Evolutionary conservation across 2,329 filamentous ascomycete genomes (phyloP).

Genomic region (Aciculosporium take): DNA sequence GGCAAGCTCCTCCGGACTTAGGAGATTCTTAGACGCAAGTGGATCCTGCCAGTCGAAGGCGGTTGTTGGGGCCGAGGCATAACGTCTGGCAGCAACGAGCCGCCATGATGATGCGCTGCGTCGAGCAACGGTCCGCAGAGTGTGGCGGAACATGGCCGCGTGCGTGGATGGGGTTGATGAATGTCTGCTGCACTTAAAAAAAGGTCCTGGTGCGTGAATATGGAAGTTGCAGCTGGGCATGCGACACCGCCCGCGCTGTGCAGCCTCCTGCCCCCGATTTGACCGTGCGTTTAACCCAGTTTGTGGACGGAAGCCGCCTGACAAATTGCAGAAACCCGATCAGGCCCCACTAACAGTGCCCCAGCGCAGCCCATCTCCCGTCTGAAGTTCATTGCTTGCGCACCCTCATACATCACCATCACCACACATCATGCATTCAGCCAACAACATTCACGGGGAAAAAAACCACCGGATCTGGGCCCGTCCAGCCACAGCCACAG

Average conservation of each 20-base stretch:
- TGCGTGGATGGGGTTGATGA: not conserved
- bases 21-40: conserved; percentile 55
- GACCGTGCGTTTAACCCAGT: no score
- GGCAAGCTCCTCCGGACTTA: conserved; percentile 81
- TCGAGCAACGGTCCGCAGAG: conserved; percentile 16
- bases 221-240: no score
- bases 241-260: no score
- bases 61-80: conserved; percentile 20
- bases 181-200: not conserved
- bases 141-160: conserved; percentile 17
- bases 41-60: conserved; percentile 88
- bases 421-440: no score
- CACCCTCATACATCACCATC: not conserved
- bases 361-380: no score
- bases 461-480: no score
- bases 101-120: conserved; percentile 11
- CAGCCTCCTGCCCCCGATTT: no score
- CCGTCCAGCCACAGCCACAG: conserved; percentile 2
- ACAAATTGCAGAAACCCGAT: no score
- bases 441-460: no score
- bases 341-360: no score
- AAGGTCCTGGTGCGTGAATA: not conserved
- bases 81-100: conserved; percentile 18
- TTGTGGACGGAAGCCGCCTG: no score
- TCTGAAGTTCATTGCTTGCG: no score